Conservation (phyloP, 768 basidiomycete genomes). For the Boletus bicolor region DNA sequence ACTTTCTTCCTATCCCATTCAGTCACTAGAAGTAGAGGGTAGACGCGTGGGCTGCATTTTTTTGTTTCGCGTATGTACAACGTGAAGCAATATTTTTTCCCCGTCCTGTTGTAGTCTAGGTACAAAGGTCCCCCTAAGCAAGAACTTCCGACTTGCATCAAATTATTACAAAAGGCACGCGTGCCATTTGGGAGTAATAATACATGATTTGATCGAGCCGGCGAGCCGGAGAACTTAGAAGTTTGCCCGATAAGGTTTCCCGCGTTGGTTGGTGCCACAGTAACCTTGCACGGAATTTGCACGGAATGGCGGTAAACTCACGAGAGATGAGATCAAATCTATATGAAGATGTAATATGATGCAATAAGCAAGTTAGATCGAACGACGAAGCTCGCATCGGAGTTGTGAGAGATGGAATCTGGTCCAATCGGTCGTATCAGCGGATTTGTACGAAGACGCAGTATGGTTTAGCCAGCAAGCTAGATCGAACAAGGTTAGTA, state of each 20-base stretch:
- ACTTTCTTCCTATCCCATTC: not conserved
- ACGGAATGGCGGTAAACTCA: not conserved
- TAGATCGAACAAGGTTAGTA: slow-evolving; percentile 3
- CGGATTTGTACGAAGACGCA: not conserved
- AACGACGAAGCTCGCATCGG: not conserved
- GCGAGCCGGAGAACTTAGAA: not conserved
- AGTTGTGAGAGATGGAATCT: not conserved
- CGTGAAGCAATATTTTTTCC: not conserved
- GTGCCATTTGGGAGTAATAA: not conserved
- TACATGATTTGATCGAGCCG: not conserved
- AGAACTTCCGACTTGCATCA: not conserved
- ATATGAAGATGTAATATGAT: not conserved
- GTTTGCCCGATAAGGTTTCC: not conserved
- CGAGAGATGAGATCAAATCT: not conserved
- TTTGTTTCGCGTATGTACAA: slow-evolving; percentile 7
- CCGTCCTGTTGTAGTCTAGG: too few species aligned
- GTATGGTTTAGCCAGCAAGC: not conserved
- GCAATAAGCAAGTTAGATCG: slow-evolving; percentile 3
- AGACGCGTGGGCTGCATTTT: not conserved
- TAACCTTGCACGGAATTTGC: not conserved
- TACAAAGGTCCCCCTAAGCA: too few species aligned
- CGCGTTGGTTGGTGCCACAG: not conserved
- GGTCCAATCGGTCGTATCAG: not conserved
- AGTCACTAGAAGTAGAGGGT: not conserved
- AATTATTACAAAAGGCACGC: not conserved